Evolutionary conservation across 2,329 filamentous ascomycete genomes (phyloP), one percentile per base, ranked within the genome.

Genomic region (Endothia cerciana): DNA sequence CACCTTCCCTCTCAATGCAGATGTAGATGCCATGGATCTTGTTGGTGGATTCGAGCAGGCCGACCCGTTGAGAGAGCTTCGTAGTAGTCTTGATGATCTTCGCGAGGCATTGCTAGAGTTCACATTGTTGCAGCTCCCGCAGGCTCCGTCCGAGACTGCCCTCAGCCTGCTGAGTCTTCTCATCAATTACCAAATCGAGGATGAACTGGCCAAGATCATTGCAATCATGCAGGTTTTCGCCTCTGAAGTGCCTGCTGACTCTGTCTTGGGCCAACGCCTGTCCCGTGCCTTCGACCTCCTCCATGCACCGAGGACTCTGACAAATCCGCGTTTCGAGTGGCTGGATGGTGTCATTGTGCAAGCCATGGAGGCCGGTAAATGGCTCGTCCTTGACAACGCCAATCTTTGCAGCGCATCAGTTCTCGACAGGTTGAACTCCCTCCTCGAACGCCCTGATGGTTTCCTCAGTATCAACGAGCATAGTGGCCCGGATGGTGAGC

Each of bases 11-110:
- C 88, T 99, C 79, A 99, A 97, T 74, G 90, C 94, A 7, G 96
- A 99, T 72, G 91, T 97, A 55, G 95, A 99, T 76, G 94, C 94
- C 0, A 97, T 97, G 89, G 95, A 99, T 77, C 87, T 99, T 64
- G 92, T 99, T 65, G 95, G 95, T 73, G 95, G 95, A 0, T 99
- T 97, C 74, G 95, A 99, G 76, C 95, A 99, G 77, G 89, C 92
- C 22, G 95, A 99, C 74, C 88, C 92, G 28, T 83, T 91, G 61
- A 86, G 94, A 64, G 87, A 91, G 68, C 81, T 92, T 4, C 89
- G 90, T 63, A 80, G 82, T n/a, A 82, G 87, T 69, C 74, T 90
- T 7, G 76, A 81, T 33, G 72, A 73, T 36, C 70, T 82, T 2
- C 68, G 69, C 33, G 72, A 72, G 15, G 73, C 77, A 15, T 74